Evolutionary conservation across 345 rosid species (phyloP), one percentile per base, ranked within the genome.

Genomic region (Aegle marmelos): DNA sequence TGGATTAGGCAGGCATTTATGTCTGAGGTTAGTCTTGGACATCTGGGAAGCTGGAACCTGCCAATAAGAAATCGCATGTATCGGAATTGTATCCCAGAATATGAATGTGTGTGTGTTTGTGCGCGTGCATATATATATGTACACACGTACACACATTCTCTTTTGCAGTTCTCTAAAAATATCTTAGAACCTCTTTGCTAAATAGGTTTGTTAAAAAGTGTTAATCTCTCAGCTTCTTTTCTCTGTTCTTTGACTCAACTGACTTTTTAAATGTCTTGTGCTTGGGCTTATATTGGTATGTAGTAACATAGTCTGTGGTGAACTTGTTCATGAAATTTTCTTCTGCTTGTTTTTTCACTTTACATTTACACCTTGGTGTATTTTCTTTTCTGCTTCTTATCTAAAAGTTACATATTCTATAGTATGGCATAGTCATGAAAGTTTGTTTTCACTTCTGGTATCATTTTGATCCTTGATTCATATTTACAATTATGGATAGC

Each of bases 151-250:
- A 31, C 33, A 31, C 33, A 31, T 31, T 31, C 2, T 28, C 17
- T 25, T 4, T 61, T 61, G 66, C 36, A 27, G 13, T 61, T 61
- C 36, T 27, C 34, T 17, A 10, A 27, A 27, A 3, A 2, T 62
- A 30, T 62, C 33, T 62, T 30, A 30, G 4, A 62, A 30, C 36
- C 6, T 17, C 34, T 62, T 27, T 14, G 16, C 36, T 13, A 62
- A 28, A 62, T 62, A 62, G 16, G 30, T 34, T 68, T 4, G 28
- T 68, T n/a, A 14, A 68, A 22, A 37, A 31, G 45, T 34, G 41
- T 19, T 64, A 27, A 67, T 37, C 33, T 68, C 72, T 68, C 30
- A 68, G 54, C 72, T 68, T 10, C 56, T 68, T 68, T 50, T 68
- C 16, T 37, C 34, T 45, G 48, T 37, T 30, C 5, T 41, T 24